Evolutionary conservation across 495 filamentous ascomycete species (phyloP).

Genomic region (Penicillium subrubescens): DNA sequence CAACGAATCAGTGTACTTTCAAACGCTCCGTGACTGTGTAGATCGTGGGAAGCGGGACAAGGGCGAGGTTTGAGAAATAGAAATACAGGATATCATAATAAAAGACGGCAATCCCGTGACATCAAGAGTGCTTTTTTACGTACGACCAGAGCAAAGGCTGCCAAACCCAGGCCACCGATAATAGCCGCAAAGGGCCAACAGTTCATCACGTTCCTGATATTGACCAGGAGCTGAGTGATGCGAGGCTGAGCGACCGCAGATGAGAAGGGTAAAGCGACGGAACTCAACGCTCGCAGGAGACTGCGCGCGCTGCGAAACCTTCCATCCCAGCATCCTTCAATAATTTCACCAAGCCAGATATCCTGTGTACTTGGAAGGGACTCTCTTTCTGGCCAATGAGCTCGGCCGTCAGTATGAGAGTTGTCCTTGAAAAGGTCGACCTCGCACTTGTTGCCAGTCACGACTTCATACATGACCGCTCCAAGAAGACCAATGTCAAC

Average conservation of each 20-base stretch:
- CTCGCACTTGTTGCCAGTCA: slow-evolving; percentile 26
- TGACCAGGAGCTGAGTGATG: neutral
- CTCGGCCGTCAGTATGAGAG: slow-evolving; percentile 23
- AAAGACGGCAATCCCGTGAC: neutral
- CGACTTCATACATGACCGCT: slow-evolving; percentile 34
- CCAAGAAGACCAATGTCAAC: slow-evolving; percentile 35
- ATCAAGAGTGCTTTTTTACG: neutral
- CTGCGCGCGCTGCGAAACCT: slow-evolving; percentile 25
- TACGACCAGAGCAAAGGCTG: neutral
- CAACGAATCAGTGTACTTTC: too few relatives aligned
- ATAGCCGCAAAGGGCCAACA: neutral
- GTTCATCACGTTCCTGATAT: neutral
- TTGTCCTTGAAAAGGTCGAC: slow-evolving; percentile 33
- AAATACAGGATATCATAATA: neutral
- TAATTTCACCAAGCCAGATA: slow-evolving; percentile 32
- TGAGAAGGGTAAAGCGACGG: neutral
- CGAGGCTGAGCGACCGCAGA: neutral
- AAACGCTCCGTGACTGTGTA: too few relatives aligned
- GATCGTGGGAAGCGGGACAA: too few relatives aligned
- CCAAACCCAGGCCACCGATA: neutral
- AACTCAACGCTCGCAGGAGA: slow-evolving; percentile 26
- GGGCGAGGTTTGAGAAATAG: too few relatives aligned
- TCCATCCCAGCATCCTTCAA: slow-evolving; percentile 35
- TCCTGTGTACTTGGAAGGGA: slow-evolving; percentile 23
- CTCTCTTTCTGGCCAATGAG: slow-evolving; percentile 20